Evolutionary conservation across 1,284 basidiomycete species (phyloP).

Genomic region (Hypsizygus ulmarius): DNA sequence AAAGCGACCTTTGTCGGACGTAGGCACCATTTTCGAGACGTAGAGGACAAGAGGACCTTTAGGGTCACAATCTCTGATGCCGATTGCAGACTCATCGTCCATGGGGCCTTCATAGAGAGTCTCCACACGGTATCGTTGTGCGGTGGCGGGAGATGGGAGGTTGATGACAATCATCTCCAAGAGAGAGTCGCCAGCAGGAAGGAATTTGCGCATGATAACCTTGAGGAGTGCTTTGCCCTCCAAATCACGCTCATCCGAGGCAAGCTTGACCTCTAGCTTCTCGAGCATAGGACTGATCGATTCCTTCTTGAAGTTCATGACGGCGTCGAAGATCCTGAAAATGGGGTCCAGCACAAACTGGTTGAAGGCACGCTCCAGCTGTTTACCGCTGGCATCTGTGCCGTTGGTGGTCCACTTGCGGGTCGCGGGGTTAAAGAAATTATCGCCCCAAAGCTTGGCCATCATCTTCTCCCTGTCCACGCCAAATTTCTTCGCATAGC

Average conservation of each 20-base stretch:
- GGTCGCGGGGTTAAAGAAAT: slow-evolving; percentile 98
- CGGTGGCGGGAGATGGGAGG: slow-evolving; percentile 94
- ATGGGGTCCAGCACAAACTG: slow-evolving; percentile 99
- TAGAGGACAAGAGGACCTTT: slow-evolving; percentile 97
- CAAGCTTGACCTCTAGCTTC: slow-evolving; percentile 95
- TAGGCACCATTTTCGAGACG: slow-evolving; percentile 99
- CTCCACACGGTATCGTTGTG: slow-evolving; percentile 98
- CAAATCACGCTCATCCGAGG: slow-evolving; percentile 88
- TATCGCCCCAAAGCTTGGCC: slow-evolving; percentile 98
- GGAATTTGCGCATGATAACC: slow-evolving; percentile 99
- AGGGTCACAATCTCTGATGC: slow-evolving; percentile 98
- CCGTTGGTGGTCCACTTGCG: slow-evolving; percentile 94
- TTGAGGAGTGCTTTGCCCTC: slow-evolving; percentile 98
- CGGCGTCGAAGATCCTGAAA: slow-evolving; percentile 97
- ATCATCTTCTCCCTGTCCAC: slow-evolving; percentile 99
- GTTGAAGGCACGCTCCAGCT: slow-evolving; percentile 92
- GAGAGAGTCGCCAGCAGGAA: slow-evolving; percentile 97
- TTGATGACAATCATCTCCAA: slow-evolving; percentile 99
- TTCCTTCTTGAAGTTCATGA: slow-evolving; percentile 99
- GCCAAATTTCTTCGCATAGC: slow-evolving; percentile 99
- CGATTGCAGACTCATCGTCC: slow-evolving; percentile 99
- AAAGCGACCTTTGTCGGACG: slow-evolving; percentile 99
- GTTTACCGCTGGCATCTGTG: slow-evolving; percentile 81
- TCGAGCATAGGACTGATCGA: slow-evolving; percentile 84
- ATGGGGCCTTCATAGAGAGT: slow-evolving; percentile 99